phyloP scores from a whole-genome alignment of 2,329 filamentous ascomycete species.

The Botryotinia globosa region DNA sequence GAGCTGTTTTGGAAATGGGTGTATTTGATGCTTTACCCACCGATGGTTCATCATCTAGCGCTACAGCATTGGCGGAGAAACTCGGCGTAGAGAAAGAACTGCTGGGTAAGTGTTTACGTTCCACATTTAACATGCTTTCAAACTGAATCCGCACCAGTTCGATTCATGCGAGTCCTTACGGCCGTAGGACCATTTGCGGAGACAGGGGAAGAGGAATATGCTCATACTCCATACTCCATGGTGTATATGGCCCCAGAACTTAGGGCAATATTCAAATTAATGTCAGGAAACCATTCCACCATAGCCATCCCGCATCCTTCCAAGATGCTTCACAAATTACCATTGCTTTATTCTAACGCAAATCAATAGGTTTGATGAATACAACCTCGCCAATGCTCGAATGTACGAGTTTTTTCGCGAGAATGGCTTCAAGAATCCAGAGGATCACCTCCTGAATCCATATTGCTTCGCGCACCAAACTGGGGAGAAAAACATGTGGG shows the following conservation, averaged over 20 bases:
- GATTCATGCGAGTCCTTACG: slow-evolving; percentile 29
- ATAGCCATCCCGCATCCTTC: neutral
- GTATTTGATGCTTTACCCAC: slow-evolving; percentile 29
- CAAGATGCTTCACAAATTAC: neutral
- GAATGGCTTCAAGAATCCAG: slow-evolving; percentile 29
- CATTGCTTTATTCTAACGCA: neutral
- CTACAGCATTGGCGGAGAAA: slow-evolving; percentile 25
- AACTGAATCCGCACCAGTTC: slow-evolving; percentile 24
- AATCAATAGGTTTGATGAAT: slow-evolving; percentile 30
- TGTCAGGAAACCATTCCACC: neutral
- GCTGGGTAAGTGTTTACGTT: slow-evolving; percentile 25
- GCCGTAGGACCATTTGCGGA: slow-evolving; percentile 28
- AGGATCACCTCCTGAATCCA: slow-evolving; percentile 29
- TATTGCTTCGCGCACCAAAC: slow-evolving; percentile 35
- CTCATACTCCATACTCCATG: slow-evolving; percentile 30
- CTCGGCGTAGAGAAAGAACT: slow-evolving; percentile 30
- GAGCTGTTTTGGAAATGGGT: slow-evolving; percentile 31
- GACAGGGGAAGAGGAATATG: slow-evolving; percentile 27
- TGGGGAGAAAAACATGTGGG: slow-evolving; percentile 32
- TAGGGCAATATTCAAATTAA: slow-evolving; percentile 25
- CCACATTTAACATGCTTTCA: neutral
- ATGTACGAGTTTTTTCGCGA: slow-evolving; percentile 31
- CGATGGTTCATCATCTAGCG: slow-evolving; percentile 27
- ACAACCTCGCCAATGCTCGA: slow-evolving; percentile 23
- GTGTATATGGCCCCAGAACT: slow-evolving; percentile 27